Base-by-base conservation (phyloP, 441 rosid species). In the Bocquillonia castaneifolia region DNA sequence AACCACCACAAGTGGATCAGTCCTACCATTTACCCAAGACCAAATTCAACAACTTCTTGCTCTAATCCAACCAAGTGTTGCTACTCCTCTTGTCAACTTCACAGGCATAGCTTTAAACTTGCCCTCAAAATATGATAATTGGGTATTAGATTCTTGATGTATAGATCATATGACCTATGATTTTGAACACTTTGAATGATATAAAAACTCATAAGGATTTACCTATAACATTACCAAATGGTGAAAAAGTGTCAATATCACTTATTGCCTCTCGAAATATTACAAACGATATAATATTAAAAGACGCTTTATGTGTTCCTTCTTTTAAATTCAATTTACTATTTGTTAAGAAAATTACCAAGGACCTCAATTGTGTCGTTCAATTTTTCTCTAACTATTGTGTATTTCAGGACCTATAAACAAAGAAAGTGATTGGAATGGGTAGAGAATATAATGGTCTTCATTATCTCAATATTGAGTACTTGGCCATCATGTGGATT, bases 1-100 rank as follows among this genome's bases (percentile, higher is more conserved):
- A 6, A 58, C 3, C 23, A 29, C 0, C 13, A 13, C 23, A 0
- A 29, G 10, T 64, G n/a, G 44, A 9, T 48, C 66, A 29, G 15
- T 1, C 31, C 7, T 31, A n/a, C 67, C 57, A 1, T 48, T 45
- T 31, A 64, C 55, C 6, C 44, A 31, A 47, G 29, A 29, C 7
- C 10, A 64, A 32, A 31, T 64, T 5, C 57, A 64, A 44, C 56
- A 64, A 48, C 26, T 64, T n/a, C 57, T 64, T 48, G 18, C 67
- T 48, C 15, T 47, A 10, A 64, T 64, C 13, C 57, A 45, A 28
- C 42, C 56, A 64, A 64, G 28, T 10, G 14, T 1, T 47, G 0
- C 28, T 31, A 64, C 3, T 31, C 57, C 67, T 8, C 4, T 29
- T 28, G 42, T 47, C 28, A 64, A 64, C n/a, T 64, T 64, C 13